A percentile compares a stretch with the other conserved stretches of the same genome.
phyloP scores from a whole-genome alignment of 2,329 filamentous ascomycete species.

The Diaporthe sp. region DNA sequence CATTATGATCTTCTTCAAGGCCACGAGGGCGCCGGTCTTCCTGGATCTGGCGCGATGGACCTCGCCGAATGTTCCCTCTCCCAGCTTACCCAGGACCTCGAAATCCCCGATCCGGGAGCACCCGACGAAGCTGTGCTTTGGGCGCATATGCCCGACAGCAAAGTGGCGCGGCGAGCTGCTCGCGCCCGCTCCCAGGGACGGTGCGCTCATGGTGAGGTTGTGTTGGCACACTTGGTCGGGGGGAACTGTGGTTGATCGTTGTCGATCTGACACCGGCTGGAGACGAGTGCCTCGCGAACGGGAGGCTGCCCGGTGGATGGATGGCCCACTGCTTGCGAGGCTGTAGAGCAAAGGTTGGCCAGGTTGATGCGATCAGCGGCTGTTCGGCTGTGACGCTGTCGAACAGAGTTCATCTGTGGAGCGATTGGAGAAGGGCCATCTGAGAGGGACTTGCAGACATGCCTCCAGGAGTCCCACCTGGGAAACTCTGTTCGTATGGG shows the following conservation, averaged over 20 bases:
- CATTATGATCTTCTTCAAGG: slow-evolving; percentile 98
- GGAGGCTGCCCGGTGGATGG: neutral
- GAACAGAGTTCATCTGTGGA: slow-evolving; percentile 21
- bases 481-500: neutral
- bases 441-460: slow-evolving; percentile 12
- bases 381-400: slow-evolving; percentile 6
- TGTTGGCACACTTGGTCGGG: neutral
- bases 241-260: neutral
- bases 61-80: slow-evolving; percentile 96
- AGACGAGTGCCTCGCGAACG: neutral
- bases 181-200: slow-evolving; percentile 34
- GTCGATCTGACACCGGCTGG: neutral
- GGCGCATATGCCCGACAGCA: slow-evolving; percentile 65
- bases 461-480: slow-evolving; percentile 7
- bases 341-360: neutral
- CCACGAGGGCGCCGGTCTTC: slow-evolving; percentile 79
- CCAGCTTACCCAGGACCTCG: slow-evolving; percentile 83
- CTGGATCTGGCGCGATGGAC: slow-evolving; percentile 89
- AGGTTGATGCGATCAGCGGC: slow-evolving; percentile 9
- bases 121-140: slow-evolving; percentile 75
- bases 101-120: slow-evolving; percentile 88
- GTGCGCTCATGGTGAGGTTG: slow-evolving; percentile 39
- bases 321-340: neutral
- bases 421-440: neutral
- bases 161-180: slow-evolving; percentile 64